These are phyloP conservation scores for Diaporthe destruens DNA, from an alignment of 2,329 filamentous ascomycete species.

Conservation along the genomic window DNA sequence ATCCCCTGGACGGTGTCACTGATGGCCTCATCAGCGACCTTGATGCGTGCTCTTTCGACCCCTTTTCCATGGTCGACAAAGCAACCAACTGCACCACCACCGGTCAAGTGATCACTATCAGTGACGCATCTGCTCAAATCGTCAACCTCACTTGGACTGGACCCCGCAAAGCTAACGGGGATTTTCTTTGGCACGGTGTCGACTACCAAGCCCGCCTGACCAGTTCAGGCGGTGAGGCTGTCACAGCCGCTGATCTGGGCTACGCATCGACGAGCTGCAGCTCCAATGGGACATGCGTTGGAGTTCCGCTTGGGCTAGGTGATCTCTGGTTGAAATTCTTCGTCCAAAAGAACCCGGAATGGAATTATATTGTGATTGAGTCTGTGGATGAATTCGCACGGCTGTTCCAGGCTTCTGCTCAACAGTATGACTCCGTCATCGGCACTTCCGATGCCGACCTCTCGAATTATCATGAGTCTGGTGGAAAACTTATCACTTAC, in stretches of 20 bases:
- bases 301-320: neutral
- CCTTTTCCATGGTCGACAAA: neutral
- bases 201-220: slow-evolving; percentile 1
- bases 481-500: slow-evolving; percentile 19
- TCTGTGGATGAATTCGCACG: slow-evolving; percentile 8
- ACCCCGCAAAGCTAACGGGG: neutral
- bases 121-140: neutral
- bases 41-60: slow-evolving; percentile 48
- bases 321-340: slow-evolving; percentile 1
- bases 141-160: slow-evolving; percentile 9
- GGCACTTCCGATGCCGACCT: slow-evolving; percentile 18
- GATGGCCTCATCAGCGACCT: slow-evolving; percentile 57
- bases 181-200: slow-evolving; percentile 6
- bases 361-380: neutral
- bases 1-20: slow-evolving; percentile 60
- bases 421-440: slow-evolving; percentile 9
- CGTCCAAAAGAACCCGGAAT: neutral
- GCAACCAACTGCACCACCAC: neutral
- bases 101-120: neutral
- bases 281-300: slow-evolving; percentile 6
- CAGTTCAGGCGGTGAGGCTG: neutral
- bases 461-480: neutral
- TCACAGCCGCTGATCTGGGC: slow-evolving; percentile 5
- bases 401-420: slow-evolving; percentile 1
- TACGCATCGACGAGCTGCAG: slow-evolving; percentile 1